phyloP scores from a whole-genome alignment of 345 rosid species.

The Bruguiera parviflora region DNA sequence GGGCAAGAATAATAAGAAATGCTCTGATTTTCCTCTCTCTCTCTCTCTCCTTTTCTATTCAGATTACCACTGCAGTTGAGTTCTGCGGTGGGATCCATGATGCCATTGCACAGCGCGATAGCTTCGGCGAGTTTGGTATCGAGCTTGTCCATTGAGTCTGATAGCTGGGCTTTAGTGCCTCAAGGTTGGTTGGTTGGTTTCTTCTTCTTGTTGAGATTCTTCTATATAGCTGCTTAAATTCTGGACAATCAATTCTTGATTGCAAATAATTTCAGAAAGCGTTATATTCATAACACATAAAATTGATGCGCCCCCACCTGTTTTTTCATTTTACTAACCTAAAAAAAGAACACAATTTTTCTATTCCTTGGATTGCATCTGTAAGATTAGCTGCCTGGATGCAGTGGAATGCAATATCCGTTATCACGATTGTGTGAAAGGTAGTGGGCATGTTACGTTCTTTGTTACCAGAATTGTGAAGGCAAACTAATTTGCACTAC shows the following conservation, averaged over 20 bases:
- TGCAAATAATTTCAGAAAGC: background rate
- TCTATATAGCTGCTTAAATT: background rate
- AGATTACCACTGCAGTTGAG: slow-evolving; percentile 67
- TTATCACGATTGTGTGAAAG: too few relatives aligned
- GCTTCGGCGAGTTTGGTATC: slow-evolving; percentile 64
- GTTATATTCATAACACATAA: background rate
- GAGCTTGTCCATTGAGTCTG: slow-evolving; percentile 54
- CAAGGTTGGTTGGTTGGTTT: slow-evolving; percentile 42
- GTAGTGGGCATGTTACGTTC: too few relatives aligned
- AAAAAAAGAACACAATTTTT: background rate
- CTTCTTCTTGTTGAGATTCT: background rate
- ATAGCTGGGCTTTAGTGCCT: slow-evolving; percentile 68
- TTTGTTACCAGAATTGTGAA: too few relatives aligned
- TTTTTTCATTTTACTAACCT: background rate
- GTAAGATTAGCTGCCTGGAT: background rate
- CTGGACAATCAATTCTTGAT: background rate
- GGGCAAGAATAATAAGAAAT: too few relatives aligned
- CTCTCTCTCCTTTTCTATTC: background rate
- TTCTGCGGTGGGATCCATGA: slow-evolving; percentile 40
- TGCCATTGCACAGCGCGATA: slow-evolving; percentile 62
- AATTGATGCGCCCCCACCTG: slow-evolving; percentile 2
- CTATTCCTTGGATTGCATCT: background rate
- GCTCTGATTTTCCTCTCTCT: background rate
- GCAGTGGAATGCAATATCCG: background rate
- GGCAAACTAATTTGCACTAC: too few relatives aligned